These are phyloP conservation scores for Macrophomina tecta DNA, from an alignment of 2,329 filamentous ascomycete species.

Conservation along the genomic window DNA sequence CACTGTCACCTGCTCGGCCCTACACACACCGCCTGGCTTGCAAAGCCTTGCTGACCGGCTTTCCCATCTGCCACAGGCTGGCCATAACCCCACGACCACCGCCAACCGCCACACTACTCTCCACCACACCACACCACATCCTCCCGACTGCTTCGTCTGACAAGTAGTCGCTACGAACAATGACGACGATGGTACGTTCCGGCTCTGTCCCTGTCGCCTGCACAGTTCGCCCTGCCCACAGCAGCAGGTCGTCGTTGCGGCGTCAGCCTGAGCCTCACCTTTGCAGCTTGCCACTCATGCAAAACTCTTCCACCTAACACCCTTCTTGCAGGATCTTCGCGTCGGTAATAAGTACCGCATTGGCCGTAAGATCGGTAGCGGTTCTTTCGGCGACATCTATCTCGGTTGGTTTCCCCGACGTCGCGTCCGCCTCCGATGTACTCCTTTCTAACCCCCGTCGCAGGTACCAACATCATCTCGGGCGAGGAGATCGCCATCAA, in stretches of 20 bases:
- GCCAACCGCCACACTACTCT: constrained; percentile 33
- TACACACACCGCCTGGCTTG: constrained; percentile 51
- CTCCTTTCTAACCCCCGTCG: constrained; percentile 19
- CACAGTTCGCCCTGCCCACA: constrained; percentile 27
- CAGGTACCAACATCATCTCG: constrained; percentile 98
- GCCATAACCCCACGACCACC: constrained; percentile 38
- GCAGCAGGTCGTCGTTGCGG: neutral
- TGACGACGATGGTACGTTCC: constrained; percentile 67
- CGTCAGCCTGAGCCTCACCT: constrained; percentile 27
- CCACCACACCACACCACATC: constrained; percentile 31
- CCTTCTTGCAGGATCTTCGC: constrained; percentile 78
- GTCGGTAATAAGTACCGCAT: constrained; percentile 99
- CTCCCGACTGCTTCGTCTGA: constrained; percentile 24
- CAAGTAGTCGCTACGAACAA: constrained; percentile 44
- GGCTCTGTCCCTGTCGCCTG: constrained; percentile 43
- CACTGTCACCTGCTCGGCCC: constrained; percentile 37
- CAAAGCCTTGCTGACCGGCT: constrained; percentile 50
- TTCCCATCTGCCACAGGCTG: constrained; percentile 42
- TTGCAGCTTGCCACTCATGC: constrained; percentile 30
- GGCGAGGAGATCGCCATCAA: constrained; percentile 99
- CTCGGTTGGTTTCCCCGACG: constrained; percentile 62
- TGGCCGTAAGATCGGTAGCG: constrained; percentile 97
- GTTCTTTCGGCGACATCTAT: constrained; percentile 98
- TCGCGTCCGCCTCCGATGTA: neutral
- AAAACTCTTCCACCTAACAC: constrained; percentile 21